These are phyloP conservation scores for Coriaria nepalensis DNA, from an alignment of 306 rosid species.

Conservation along the genomic window DNA sequence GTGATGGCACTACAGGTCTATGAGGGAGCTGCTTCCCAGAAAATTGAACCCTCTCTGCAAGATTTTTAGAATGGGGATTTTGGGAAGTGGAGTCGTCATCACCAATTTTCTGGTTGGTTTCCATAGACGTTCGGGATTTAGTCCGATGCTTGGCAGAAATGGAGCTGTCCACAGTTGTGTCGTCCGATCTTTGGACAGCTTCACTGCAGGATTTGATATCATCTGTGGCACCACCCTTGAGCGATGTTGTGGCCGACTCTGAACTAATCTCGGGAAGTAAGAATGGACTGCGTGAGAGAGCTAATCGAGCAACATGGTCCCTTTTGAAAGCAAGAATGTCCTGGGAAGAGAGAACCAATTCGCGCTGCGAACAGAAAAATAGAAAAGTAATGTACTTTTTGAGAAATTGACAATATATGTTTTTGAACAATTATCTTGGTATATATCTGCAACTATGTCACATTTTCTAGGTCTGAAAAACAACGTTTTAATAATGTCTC, in stretches of 20 bases:
- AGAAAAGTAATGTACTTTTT: slow-evolving; percentile 4
- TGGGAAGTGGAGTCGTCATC: slow-evolving; percentile 81
- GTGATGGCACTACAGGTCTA: slow-evolving; percentile 31
- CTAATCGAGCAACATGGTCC: slow-evolving; percentile 66
- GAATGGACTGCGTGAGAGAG: slow-evolving; percentile 48
- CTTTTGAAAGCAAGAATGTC: slow-evolving; percentile 72
- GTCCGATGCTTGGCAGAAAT: slow-evolving; percentile 45
- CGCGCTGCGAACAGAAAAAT: slow-evolving; percentile 54
- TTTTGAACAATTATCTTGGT: no score
- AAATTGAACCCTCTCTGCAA: slow-evolving; percentile 40
- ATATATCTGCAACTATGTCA: no score
- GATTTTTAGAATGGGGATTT: slow-evolving; percentile 34
- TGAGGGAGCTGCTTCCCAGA: slow-evolving; percentile 91
- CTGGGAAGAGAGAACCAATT: slow-evolving; percentile 77
- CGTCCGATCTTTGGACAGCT: slow-evolving; percentile 86
- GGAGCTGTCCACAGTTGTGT: slow-evolving; percentile 78
- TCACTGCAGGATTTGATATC: slow-evolving; percentile 76
- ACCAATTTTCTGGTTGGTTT: slow-evolving; percentile 61
- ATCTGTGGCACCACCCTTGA: slow-evolving; percentile 66
- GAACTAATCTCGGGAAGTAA: slow-evolving; percentile 73
- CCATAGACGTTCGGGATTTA: slow-evolving; percentile 46
- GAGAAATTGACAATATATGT: neutral
- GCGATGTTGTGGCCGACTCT: slow-evolving; percentile 95
- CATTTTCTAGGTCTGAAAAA: no score
- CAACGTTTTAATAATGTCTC: no score